Base-by-base conservation (phyloP, 2,329 filamentous ascomycete species). In the Beauveria varroae region DNA sequence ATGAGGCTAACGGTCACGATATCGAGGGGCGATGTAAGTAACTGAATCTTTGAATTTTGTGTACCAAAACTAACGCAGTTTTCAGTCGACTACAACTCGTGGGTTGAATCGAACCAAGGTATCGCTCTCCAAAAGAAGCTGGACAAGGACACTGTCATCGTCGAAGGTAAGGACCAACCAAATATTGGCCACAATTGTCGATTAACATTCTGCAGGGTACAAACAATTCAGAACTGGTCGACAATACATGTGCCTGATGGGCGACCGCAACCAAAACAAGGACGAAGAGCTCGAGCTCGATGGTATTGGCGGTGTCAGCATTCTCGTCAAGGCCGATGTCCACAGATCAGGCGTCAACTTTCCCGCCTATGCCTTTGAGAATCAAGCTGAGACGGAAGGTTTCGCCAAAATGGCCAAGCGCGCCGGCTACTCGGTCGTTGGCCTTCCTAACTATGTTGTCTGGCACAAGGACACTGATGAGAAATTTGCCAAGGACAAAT, bases 321-420 rank as follows among this genome's bases (percentile, higher is more conserved):
- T 99, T 69, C 79, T 99, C 51, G 95, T 99, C 67, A 99, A 99
- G 79, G 95, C 92, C 6, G 93, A 99, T 74, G 93, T 99, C 12
- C 95, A 99, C 76, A 86, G 95, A 78, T 91, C 93, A 93, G 93
- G 93, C 64, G 95, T 99, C 79, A 99, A 99, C 76, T 99, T 99
- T 75, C 95, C 95, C 9, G 87, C 86, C 72, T 99, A 99, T 71
- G 84, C 95, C 3, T 99, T 99, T 73, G 95, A 99, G 74, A 98
- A 99, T 75, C 95, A 99, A 78, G 95, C 95, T 65, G 95, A 99
- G 76, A 99, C 95, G 5, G 95, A 99, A 77, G 95, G 95, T 7
- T 99, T 99, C 71, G 95, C 95, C 43, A 96, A 96, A 75, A 99
- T 99, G 95, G 95, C 95, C 63, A 97, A 96, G 79, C 84, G 92